These are phyloP conservation scores for Cruciata laevipes DNA, from an alignment of 257 asterid species.

Conservation along the genomic window DNA sequence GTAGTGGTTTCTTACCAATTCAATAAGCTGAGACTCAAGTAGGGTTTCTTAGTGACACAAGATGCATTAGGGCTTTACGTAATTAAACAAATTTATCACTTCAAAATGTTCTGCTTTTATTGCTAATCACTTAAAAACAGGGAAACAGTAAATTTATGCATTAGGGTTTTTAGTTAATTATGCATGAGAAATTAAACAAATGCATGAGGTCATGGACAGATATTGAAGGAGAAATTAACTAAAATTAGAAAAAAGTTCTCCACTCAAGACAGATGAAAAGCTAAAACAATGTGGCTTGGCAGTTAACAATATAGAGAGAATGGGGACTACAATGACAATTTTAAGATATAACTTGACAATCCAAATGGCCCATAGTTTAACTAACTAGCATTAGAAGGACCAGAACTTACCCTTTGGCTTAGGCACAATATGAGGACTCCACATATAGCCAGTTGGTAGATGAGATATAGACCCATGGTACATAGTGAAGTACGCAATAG, in stretches of 20 bases:
- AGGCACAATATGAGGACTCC: slow-evolving; percentile 95
- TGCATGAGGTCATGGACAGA: too few species aligned
- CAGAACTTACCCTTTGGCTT: slow-evolving; percentile 75
- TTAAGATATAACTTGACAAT: neutral
- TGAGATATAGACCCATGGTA: slow-evolving; percentile 93
- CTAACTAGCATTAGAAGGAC: slow-evolving; percentile 1
- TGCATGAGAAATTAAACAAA: too few species aligned
- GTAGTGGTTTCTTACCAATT: neutral
- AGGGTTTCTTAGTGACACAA: neutral
- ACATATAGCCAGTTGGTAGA: slow-evolving; percentile 97
- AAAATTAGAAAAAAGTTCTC: neutral
- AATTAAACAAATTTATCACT: neutral
- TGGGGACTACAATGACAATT: neutral
- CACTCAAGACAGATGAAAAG: neutral
- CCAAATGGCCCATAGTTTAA: neutral
- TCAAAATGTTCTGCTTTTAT: neutral
- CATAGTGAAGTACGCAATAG: slow-evolving; percentile 91
- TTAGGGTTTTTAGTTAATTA: too few species aligned
- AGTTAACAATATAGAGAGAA: neutral
- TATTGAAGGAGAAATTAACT: neutral
- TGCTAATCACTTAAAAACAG: too few species aligned
- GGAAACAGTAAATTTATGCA: too few species aligned
- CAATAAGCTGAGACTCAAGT: neutral
- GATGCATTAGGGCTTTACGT: neutral
- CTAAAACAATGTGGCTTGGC: neutral